Evolutionary conservation across 805 yeast species (phyloP).

Genomic region (Candida vaughaniae): DNA sequence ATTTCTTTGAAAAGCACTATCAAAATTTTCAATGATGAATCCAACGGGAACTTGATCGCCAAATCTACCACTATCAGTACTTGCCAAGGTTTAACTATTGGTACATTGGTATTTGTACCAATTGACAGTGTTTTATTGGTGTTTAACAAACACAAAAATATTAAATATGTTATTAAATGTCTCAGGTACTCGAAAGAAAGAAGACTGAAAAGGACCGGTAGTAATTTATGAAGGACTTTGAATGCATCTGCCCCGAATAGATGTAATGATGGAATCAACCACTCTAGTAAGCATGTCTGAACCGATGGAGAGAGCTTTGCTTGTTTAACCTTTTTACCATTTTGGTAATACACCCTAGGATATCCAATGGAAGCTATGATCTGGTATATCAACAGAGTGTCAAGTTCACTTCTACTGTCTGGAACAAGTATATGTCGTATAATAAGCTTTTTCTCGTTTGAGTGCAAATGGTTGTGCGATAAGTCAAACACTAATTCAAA

Average conservation of each 20-base stretch:
- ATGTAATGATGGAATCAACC: conserved; percentile 21
- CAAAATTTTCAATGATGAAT: conserved; percentile 23
- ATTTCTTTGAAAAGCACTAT: conserved; percentile 20
- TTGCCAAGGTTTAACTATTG: conserved; percentile 27
- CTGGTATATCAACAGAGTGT: conserved; percentile 7
- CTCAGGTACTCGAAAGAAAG: conserved; percentile 26
- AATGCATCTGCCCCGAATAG: conserved; percentile 15
- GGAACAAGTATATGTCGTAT: conserved; percentile 11
- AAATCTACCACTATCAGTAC: conserved; percentile 28
- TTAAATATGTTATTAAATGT: conserved; percentile 19
- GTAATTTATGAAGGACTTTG: conserved; percentile 11
- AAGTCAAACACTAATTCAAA: conserved; percentile 13
- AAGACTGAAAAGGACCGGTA: conserved; percentile 19
- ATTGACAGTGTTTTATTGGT: conserved; percentile 11
- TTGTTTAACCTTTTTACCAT: conserved; percentile 13
- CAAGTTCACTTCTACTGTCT: conserved; percentile 8
- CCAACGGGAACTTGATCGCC: conserved; percentile 29
- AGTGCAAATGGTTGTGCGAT: conserved; percentile 1
- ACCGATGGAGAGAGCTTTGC: conserved; percentile 13
- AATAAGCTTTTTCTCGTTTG: conserved; percentile 13
- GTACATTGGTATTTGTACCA: conserved; percentile 6
- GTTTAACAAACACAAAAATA: conserved; percentile 18
- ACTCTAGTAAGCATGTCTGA: conserved; percentile 21
- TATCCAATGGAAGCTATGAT: conserved; percentile 12
- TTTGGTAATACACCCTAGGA: conserved; percentile 17